phyloP scores from a whole-genome alignment of 768 basidiomycete species.

The Amanita muscaria region DNA sequence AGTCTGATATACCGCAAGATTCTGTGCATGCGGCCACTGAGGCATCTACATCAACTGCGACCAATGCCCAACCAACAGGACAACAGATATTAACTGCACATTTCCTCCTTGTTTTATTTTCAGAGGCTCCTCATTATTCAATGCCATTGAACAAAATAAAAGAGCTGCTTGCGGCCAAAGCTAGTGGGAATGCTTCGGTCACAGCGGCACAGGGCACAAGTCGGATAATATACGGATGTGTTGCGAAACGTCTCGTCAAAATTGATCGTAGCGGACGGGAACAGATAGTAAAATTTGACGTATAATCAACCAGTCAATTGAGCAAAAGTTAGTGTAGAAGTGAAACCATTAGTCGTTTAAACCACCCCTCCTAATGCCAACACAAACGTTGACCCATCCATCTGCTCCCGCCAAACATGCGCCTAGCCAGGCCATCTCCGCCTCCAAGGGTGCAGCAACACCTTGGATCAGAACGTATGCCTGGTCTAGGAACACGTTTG shows the following conservation, averaged over 20 bases:
- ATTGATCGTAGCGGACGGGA: slow-evolving; percentile 71
- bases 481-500: slow-evolving; percentile 35
- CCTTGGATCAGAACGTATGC: slow-evolving; percentile 84
- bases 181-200: slow-evolving; percentile 21
- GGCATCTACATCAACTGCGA: slow-evolving; percentile 31
- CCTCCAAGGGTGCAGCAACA: slow-evolving; percentile 68
- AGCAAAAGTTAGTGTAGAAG: not conserved
- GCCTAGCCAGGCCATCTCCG: slow-evolving; percentile 93
- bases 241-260: slow-evolving; percentile 71
- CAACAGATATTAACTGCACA: slow-evolving; percentile 69
- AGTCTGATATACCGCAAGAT: slow-evolving; percentile 38
- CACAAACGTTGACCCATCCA: slow-evolving; percentile 89
- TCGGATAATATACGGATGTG: slow-evolving; percentile 64
- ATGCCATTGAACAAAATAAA: slow-evolving; percentile 59
- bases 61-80: slow-evolving; percentile 34
- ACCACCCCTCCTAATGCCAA: slow-evolving; percentile 41
- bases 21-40: slow-evolving; percentile 51
- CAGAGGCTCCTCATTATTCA: slow-evolving; percentile 39
- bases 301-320: slow-evolving; percentile 19
- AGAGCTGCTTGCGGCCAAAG: slow-evolving; percentile 36
- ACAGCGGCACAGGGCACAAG: slow-evolving; percentile 39
- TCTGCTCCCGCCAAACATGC: slow-evolving; percentile 88
- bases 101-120: slow-evolving; percentile 52
- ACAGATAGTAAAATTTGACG: slow-evolving; percentile 67
- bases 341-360: slow-evolving; percentile 9